These are phyloP conservation scores for Xerocomus nothofagi DNA, from an alignment of 1,284 basidiomycete genomes.

Conservation along the genomic window DNA sequence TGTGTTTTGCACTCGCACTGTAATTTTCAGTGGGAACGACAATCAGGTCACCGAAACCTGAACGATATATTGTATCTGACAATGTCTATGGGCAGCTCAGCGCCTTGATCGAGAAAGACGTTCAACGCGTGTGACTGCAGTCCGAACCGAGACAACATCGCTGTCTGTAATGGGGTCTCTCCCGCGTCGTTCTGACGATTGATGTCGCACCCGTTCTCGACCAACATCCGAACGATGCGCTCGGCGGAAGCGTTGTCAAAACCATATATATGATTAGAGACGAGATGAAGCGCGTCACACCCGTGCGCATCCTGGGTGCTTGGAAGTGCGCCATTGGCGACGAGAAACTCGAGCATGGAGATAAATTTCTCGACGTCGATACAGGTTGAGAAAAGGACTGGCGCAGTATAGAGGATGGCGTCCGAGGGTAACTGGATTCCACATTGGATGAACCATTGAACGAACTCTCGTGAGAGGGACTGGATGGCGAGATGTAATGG, in stretches of 20 bases:
- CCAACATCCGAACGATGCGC: not conserved
- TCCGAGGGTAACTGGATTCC: not conserved
- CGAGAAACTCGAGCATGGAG: not conserved
- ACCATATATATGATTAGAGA: not conserved
- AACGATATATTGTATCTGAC: too few relatives aligned
- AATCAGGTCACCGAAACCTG: too few relatives aligned
- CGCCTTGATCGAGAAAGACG: not conserved
- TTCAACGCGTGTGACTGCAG: not conserved
- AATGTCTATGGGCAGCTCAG: not conserved
- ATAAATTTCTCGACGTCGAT: not conserved
- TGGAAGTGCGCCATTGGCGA: not conserved
- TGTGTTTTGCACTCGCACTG: too few relatives aligned
- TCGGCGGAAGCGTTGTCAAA: too few relatives aligned
- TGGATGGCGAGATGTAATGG: not conserved
- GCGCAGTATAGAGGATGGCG: not conserved
- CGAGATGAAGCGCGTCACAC: not conserved
- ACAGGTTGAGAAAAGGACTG: too few relatives aligned
- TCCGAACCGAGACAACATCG: not conserved
- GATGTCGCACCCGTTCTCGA: not conserved
- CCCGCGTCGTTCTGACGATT: not conserved
- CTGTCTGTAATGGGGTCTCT: not conserved
- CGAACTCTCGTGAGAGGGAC: not conserved
- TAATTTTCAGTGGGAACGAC: too few relatives aligned
- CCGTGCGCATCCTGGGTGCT: not conserved
- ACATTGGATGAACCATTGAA: not conserved